Evolutionary conservation across 2,329 filamentous ascomycete genomes (phyloP), one percentile per base, ranked within the genome.

Genomic region (Trichoderma koningii): DNA sequence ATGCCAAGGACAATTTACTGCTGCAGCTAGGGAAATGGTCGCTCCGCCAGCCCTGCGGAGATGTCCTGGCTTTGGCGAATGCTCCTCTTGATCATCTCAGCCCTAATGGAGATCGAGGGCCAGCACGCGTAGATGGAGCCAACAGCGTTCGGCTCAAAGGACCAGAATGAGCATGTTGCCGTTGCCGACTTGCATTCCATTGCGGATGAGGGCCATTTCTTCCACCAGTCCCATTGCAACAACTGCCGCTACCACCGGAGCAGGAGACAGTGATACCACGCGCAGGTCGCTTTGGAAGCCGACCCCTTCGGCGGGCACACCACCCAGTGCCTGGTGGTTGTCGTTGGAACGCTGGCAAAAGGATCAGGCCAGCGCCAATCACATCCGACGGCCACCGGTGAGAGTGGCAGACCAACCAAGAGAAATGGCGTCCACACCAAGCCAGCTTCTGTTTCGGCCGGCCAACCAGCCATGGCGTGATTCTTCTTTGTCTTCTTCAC

Each of bases 391-490:
- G n/a, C 34, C 34, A 44, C 14, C 34, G 23, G 19, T 23, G 28
- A 45, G 44, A 45, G 48, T 48, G 55, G 55, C 30, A 30, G 47
- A 10, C 57, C 34, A 61, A 17, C 57, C 45, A 26, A 61, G 47
- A n/a, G 26, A 28, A 44, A 28, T 19, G 21, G 47, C 38, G 57
- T 26, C 45, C 38, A 41, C 60, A 53, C 60, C 48, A 47, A 14
- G 2, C 41, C 59, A 19, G 38, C 45, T 28, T 26, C 23, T 23
- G 21, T 63, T 63, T 45, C 48, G 28, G 51, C 51, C 19, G 47
- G 55, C 38, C 50, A 63, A 14, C 15, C 41, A 53, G 51, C 38
- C 57, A 38, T 61, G 57, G 57, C 57, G 57, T 42, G 57, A 63
- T 50, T 57, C 34, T 50, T 45, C 50, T 19, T 59, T n/a, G 4